These are phyloP conservation scores for Volvox africanus DNA, from an alignment of 139 green algal species.

Conservation along the genomic window DNA sequence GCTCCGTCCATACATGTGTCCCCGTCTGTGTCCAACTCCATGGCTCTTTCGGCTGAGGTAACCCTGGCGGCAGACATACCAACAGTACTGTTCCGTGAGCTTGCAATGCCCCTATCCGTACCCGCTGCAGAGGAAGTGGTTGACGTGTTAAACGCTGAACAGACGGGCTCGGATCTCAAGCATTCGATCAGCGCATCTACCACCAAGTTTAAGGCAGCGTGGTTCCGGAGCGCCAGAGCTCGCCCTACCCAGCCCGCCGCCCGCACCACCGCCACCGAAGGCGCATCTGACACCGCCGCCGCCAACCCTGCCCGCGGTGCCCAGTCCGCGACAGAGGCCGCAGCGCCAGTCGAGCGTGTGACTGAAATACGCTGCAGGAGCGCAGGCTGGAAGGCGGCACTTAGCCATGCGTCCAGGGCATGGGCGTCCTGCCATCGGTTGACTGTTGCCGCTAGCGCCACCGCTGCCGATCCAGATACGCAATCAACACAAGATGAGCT, in stretches of 20 bases:
- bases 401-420: slow-evolving; percentile 14
- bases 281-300: not conserved
- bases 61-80: no score
- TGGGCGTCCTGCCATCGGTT: slow-evolving; percentile 30
- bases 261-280: not conserved
- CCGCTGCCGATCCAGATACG: not conserved
- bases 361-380: not conserved
- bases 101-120: not conserved
- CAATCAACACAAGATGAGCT: not conserved
- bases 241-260: slow-evolving; percentile 38
- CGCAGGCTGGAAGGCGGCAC: not conserved
- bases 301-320: not conserved
- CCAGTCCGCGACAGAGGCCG: not conserved
- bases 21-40: not conserved
- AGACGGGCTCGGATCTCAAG: not conserved
- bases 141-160: not conserved
- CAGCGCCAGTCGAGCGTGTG: no score
- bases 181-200: not conserved
- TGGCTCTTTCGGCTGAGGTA: no score
- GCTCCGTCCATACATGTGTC: not conserved
- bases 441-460: slow-evolving; percentile 20
- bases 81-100: no score
- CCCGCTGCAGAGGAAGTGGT: not conserved
- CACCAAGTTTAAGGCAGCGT: not conserved
- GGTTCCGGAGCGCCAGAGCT: slow-evolving; percentile 29